phyloP scores from a whole-genome alignment of 768 basidiomycete species.

The button mushroom (Agaricus bisporus) region DNA sequence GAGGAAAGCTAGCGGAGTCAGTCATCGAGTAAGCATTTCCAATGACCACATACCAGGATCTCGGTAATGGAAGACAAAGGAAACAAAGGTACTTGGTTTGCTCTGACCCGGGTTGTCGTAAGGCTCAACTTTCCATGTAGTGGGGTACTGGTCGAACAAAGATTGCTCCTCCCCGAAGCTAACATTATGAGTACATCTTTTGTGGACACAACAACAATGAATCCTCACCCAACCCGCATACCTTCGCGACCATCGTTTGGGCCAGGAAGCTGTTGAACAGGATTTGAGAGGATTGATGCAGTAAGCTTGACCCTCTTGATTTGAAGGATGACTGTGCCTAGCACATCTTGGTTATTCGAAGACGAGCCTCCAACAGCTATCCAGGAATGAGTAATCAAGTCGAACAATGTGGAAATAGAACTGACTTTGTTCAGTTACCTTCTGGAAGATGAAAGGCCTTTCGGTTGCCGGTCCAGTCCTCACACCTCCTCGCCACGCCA shows the following conservation, averaged over 20 bases:
- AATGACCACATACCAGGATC: conserved; percentile 33
- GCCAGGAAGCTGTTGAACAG: conserved; percentile 32
- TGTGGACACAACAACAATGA: neutral
- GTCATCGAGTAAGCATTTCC: neutral
- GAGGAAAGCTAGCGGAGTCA: conserved; percentile 36
- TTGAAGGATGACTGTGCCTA: conserved; percentile 49
- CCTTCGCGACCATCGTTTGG: conserved; percentile 26
- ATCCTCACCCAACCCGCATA: conserved; percentile 39
- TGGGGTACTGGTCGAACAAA: conserved; percentile 32
- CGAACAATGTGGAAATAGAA: neutral
- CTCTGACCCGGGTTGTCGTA: conserved; percentile 30
- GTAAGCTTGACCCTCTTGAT: conserved; percentile 38
- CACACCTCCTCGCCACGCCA: conserved; percentile 46
- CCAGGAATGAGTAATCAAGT: too few species aligned
- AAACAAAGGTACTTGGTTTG: conserved; percentile 47
- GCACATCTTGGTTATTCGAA: conserved; percentile 26
- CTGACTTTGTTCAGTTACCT: conserved; percentile 31
- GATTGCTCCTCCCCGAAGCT: conserved; percentile 44
- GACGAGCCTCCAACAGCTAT: conserved; percentile 9
- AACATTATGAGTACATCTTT: neutral
- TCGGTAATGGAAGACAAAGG: conserved; percentile 64
- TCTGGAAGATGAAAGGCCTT: conserved; percentile 56
- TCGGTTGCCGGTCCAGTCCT: conserved; percentile 45
- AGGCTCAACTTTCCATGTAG: conserved; percentile 51
- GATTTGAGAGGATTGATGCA: conserved; percentile 34